A percentile compares a stretch with the other conserved stretches of the same genome.
phyloP scores from a whole-genome alignment of 345 rosid species.

The Angophora floribunda region DNA sequence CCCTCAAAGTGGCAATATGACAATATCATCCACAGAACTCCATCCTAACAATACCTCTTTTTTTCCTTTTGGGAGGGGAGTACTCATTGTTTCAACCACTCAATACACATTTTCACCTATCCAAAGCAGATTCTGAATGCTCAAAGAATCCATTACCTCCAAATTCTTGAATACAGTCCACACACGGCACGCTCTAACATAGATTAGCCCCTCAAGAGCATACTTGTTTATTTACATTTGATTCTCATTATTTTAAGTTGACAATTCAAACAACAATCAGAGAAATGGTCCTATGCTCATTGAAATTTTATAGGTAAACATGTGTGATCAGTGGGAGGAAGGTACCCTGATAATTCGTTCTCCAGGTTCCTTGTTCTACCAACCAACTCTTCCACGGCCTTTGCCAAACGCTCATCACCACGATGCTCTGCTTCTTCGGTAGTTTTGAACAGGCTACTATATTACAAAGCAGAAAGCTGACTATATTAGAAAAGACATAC shows the following conservation, averaged over 20 bases:
- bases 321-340: neutral
- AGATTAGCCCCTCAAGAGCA: neutral
- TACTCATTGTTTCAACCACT: neutral
- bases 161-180: neutral
- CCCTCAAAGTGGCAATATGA: neutral
- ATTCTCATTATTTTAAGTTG: neutral
- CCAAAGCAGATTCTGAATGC: neutral
- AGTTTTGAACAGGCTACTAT: constrained; percentile 35
- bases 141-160: neutral
- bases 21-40: neutral
- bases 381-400: constrained; percentile 54
- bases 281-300: neutral
- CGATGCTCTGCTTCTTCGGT: constrained; percentile 21
- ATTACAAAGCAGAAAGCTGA: neutral
- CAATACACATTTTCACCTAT: neutral
- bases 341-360: constrained; percentile 47
- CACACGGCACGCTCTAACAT: neutral
- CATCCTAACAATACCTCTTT: neutral
- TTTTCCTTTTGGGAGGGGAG: neutral
- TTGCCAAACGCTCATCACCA: constrained; percentile 40
- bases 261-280: neutral
- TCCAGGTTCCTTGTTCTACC: constrained; percentile 51
- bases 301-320: neutral
- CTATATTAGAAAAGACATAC: neutral
- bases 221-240: neutral